Evolutionary conservation across 2,329 filamentous ascomycete species (phyloP).

Genomic region (Pestalotiopsis sp.): DNA sequence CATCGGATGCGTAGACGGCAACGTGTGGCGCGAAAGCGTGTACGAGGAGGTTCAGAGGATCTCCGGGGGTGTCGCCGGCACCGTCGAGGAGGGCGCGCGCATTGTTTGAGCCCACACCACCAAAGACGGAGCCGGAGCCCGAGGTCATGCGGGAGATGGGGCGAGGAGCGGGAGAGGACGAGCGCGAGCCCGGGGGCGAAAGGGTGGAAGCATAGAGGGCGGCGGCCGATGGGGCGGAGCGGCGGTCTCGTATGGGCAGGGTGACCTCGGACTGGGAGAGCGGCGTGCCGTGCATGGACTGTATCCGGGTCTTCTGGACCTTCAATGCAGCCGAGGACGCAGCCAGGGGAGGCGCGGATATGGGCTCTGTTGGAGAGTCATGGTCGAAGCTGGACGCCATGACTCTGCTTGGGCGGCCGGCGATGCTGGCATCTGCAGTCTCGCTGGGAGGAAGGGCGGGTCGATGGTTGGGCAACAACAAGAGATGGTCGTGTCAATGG

Average conservation of each 20-base stretch:
- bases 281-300: conserved; percentile 48
- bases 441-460: background rate
- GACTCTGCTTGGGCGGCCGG: conserved; percentile 1
- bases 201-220: conserved; percentile 67
- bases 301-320: conserved; percentile 63
- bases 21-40: conserved; percentile 89
- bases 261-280: conserved; percentile 54
- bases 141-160: conserved; percentile 58
- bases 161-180: conserved; percentile 66
- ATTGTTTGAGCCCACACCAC: conserved; percentile 43
- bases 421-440: conserved; percentile 5
- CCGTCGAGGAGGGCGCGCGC: conserved; percentile 43
- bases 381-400: conserved; percentile 46
- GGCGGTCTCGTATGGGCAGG: conserved; percentile 48
- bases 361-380: conserved; percentile 62
- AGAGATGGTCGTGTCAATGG: background rate
- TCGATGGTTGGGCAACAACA: background rate
- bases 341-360: conserved; percentile 70
- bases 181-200: conserved; percentile 68
- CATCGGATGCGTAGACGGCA: conserved; percentile 81
- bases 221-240: conserved; percentile 59
- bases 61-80: conserved; percentile 47
- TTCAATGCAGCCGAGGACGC: conserved; percentile 62
- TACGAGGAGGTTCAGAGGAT: conserved; percentile 69
- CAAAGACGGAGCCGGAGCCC: conserved; percentile 62